Conservation (phyloP, 495 filamentous ascomycete species). For the Trypethelium eluteriae region DNA sequence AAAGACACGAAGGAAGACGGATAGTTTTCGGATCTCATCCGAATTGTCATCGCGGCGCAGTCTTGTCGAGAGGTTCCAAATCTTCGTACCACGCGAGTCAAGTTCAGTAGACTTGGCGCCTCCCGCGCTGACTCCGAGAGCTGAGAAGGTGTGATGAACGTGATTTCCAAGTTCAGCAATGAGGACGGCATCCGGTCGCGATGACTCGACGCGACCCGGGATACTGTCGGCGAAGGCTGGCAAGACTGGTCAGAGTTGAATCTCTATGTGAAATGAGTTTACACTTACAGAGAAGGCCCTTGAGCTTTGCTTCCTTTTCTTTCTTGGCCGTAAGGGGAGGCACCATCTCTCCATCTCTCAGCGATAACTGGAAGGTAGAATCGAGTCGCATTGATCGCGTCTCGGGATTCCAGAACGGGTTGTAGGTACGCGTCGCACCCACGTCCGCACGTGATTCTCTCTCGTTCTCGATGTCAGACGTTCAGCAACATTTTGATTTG, state of each 20-base stretch:
- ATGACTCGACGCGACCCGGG: not conserved
- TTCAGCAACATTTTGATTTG: too few relatives aligned
- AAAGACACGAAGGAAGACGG: constrained; percentile 50
- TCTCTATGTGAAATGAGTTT: not conserved
- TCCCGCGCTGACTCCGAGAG: not conserved
- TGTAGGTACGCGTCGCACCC: too few relatives aligned
- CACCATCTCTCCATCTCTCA: not conserved
- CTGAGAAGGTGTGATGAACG: not conserved
- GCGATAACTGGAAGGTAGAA: not conserved
- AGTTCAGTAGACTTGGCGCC: not conserved
- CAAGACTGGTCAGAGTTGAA: not conserved
- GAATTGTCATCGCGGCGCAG: constrained; percentile 31
- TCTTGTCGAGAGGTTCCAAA: constrained; percentile 64
- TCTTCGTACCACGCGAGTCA: constrained; percentile 1
- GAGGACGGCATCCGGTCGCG: not conserved
- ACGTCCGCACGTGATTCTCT: too few relatives aligned
- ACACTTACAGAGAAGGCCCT: constrained; percentile 2
- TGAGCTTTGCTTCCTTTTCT: constrained; percentile 1
- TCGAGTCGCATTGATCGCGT: not conserved
- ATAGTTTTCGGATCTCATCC: constrained; percentile 5
- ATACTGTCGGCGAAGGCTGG: not conserved
- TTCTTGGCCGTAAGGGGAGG: not conserved
- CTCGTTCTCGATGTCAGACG: too few relatives aligned
- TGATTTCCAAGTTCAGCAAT: not conserved
- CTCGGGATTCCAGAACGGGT: not conserved